Conservation (phyloP, 768 basidiomycete species). For the Hortiboletus flavorubellus region DNA sequence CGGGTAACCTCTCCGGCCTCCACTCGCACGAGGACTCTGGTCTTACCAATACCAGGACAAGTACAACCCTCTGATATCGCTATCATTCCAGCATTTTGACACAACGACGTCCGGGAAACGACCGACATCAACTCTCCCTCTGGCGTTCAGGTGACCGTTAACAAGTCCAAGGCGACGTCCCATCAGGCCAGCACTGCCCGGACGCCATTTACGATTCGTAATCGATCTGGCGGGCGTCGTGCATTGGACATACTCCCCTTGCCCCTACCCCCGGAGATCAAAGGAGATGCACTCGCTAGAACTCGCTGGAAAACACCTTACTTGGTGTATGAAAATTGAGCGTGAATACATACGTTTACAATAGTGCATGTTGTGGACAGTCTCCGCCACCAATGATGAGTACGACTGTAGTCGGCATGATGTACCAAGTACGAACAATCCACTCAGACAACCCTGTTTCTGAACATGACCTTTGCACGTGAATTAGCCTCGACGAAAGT, state of each 20-base stretch:
- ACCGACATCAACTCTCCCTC: slow-evolving; percentile 55
- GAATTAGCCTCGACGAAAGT: not conserved
- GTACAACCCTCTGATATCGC: not conserved
- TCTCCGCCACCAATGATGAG: too few species aligned
- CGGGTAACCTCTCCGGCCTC: slow-evolving; percentile 68
- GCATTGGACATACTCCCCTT: slow-evolving; percentile 43
- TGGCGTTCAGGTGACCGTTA: slow-evolving; percentile 59
- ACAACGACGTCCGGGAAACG: slow-evolving; percentile 42
- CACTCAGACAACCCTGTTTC: not conserved
- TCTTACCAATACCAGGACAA: slow-evolving; percentile 77
- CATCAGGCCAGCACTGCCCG: slow-evolving; percentile 46
- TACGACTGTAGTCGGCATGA: too few species aligned
- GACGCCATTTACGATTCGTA: slow-evolving; percentile 53
- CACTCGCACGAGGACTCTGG: slow-evolving; percentile 95
- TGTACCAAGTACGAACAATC: not conserved
- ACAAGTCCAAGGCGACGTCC: slow-evolving; percentile 60
- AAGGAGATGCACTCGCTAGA: slow-evolving; percentile 76
- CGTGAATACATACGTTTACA: slow-evolving; percentile 86
- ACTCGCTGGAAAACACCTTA: slow-evolving; percentile 71
- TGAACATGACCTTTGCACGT: not conserved
- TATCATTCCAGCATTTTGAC: not conserved
- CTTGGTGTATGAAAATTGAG: slow-evolving; percentile 74
- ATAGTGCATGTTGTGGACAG: slow-evolving; percentile 39
- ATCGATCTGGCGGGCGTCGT: slow-evolving; percentile 69
- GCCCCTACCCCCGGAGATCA: not conserved